Percentiles rank a stretch among this genome's conserved stretches.
phyloP scores from a whole-genome alignment of 2,329 filamentous ascomycete genomes.

The Thermomyces lanuginosus region DNA sequence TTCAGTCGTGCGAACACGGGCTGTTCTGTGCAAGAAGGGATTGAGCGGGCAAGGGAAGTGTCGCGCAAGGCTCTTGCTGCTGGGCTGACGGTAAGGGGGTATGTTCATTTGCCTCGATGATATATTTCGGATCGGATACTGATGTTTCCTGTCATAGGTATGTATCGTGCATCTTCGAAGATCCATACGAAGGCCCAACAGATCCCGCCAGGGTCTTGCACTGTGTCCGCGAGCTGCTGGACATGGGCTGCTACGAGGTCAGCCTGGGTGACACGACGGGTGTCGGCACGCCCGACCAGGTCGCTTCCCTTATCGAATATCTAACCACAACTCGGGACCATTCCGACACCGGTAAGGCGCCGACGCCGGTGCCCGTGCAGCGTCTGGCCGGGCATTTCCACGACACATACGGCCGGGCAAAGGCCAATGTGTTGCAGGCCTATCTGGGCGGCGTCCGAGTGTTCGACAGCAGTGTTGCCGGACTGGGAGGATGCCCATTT shows the following conservation, averaged over 20 bases:
- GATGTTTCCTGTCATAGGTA: constrained; percentile 7
- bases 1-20: constrained; percentile 30
- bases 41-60: constrained; percentile 19
- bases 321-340: too few relatives aligned
- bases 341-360: too few relatives aligned
- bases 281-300: constrained; percentile 49
- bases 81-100: constrained; percentile 22
- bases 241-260: constrained; percentile 83
- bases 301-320: constrained; percentile 17
- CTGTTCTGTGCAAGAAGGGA: constrained; percentile 23
- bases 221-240: constrained; percentile 46
- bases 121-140: too few relatives aligned
- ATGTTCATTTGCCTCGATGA: constrained; percentile 4
- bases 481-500: constrained; percentile 71
- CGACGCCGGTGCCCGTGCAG: constrained; percentile 44
- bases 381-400: constrained; percentile 75
- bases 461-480: constrained; percentile 66
- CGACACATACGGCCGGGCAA: constrained; percentile 71
- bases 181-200: constrained; percentile 38
- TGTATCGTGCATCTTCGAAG: constrained; percentile 28
- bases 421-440: constrained; percentile 65
- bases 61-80: constrained; percentile 12
- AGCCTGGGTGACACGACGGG: constrained; percentile 81
- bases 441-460: constrained; percentile 61
- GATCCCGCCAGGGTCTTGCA: constrained; percentile 34